These are phyloP conservation scores for Galerina marginata DNA, from an alignment of 768 basidiomycete genomes.

Conservation along the genomic window DNA sequence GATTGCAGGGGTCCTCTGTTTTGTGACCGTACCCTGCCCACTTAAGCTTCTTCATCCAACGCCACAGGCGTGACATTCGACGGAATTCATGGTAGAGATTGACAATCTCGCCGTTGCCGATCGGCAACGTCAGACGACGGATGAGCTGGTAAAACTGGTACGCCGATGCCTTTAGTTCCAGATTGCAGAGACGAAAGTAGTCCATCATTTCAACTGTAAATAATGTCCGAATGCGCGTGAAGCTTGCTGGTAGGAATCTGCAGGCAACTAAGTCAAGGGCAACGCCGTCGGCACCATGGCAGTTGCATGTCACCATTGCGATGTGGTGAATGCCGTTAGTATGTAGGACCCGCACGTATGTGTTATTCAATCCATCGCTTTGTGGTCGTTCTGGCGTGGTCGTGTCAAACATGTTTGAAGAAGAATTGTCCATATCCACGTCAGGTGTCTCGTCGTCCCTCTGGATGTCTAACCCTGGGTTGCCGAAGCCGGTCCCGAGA, in stretches of 20 bases:
- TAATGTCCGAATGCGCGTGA: no score
- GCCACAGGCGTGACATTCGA: slow-evolving; percentile 5
- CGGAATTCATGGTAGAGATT: slow-evolving; percentile 21
- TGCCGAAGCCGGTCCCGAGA: not conserved
- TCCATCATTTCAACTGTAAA: no score
- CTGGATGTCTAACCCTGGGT: no score
- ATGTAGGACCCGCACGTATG: not conserved
- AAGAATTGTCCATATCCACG: no score
- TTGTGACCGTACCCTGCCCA: slow-evolving; percentile 19
- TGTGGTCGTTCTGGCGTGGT: not conserved
- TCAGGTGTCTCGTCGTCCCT: no score
- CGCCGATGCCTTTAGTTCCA: no score
- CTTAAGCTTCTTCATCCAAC: slow-evolving; percentile 6
- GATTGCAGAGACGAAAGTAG: no score
- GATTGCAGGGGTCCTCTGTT: not conserved
- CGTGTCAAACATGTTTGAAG: no score
- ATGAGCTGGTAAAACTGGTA: not conserved
- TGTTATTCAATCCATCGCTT: not conserved
- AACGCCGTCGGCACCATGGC: not conserved
- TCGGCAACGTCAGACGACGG: slow-evolving; percentile 5
- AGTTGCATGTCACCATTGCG: not conserved
- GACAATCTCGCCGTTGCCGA: slow-evolving; percentile 5
- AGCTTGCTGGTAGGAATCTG: no score
- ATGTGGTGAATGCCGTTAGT: not conserved
- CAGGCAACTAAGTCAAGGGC: no score